Conservation (phyloP, 106 monocot species). For the Dendrobium officinale region DNA sequence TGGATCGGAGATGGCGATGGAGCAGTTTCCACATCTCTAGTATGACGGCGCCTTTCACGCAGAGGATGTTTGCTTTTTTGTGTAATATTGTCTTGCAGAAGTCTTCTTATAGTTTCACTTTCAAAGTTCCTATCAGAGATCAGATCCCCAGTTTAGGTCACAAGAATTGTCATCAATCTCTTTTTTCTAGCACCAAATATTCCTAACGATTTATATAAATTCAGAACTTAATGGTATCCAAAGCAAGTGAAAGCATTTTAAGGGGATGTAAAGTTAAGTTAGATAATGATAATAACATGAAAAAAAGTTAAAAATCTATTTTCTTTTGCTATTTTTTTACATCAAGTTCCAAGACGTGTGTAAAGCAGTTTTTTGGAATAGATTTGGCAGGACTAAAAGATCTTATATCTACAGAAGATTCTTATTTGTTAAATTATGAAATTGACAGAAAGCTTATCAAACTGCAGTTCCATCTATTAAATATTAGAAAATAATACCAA, state of each 20-base stretch:
- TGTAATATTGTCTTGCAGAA: slow-evolving; percentile 2
- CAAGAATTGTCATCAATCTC: too few relatives aligned
- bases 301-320: too few relatives aligned
- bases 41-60: neutral
- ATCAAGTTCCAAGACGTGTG: neutral
- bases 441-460: neutral
- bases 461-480: neutral
- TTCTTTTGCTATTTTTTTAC: too few relatives aligned
- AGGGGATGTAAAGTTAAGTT: neutral
- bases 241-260: neutral
- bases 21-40: neutral
- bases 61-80: neutral
- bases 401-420: neutral
- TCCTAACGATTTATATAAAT: neutral
- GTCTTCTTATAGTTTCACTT: slow-evolving; percentile 13
- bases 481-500: neutral
- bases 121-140: slow-evolving; percentile 15
- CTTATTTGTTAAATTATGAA: neutral
- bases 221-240: neutral
- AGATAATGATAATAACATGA: neutral
- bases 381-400: neutral
- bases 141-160: neutral
- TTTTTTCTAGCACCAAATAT: neutral
- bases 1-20: slow-evolving; percentile 1
- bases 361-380: neutral